These are phyloP conservation scores for Cyclostephanos tholiformis DNA, from an alignment of 108 stramenopile species.

Conservation along the genomic window DNA sequence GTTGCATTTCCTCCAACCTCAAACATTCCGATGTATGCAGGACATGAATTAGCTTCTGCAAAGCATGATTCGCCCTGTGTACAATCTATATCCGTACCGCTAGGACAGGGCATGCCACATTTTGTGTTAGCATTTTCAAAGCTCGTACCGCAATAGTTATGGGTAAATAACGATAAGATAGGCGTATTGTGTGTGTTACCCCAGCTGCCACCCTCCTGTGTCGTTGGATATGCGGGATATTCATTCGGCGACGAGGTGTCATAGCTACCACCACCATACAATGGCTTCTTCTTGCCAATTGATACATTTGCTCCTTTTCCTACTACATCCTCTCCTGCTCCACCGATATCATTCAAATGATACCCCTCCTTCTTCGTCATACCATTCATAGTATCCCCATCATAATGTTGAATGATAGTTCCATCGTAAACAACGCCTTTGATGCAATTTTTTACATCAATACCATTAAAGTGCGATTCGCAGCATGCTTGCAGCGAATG, in stretches of 20 bases:
- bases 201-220: not conserved
- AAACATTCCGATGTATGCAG: not conserved
- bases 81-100: not conserved
- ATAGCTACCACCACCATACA: conserved; percentile 6
- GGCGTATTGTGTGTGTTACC: not conserved
- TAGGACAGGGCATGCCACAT: not conserved
- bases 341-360: not conserved
- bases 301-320: not conserved
- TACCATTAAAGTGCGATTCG: conserved; percentile 24
- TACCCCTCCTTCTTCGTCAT: conserved; percentile 8
- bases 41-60: not conserved
- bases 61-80: not conserved
- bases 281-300: conserved; percentile 24
- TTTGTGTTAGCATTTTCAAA: not conserved
- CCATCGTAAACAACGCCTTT: not conserved
- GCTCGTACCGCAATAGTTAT: not conserved
- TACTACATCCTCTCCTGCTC: not conserved
- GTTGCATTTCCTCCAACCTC: not conserved
- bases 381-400: not conserved
- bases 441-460: conserved; percentile 12
- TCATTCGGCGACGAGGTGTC: not conserved
- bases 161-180: not conserved
- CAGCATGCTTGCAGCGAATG: conserved; percentile 37
- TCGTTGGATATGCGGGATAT: conserved; percentile 21
- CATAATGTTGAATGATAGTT: not conserved